phyloP scores from a whole-genome alignment of 1,139 yeast genomes.

The Sugiyamaella paludigena region DNA sequence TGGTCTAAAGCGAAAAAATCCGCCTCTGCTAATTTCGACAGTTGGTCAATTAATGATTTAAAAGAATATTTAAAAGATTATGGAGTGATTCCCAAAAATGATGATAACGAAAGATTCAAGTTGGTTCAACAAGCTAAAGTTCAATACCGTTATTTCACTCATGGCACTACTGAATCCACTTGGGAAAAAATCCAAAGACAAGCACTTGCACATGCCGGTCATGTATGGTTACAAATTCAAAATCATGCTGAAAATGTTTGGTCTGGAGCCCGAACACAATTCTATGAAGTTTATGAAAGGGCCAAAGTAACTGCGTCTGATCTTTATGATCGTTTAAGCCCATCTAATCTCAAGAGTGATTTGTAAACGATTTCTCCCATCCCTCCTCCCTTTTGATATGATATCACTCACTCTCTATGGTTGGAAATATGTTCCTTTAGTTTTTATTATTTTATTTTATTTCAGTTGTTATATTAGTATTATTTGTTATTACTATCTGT shows the following conservation, averaged over 20 bases:
- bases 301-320: neutral
- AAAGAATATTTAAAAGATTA: conserved; percentile 51
- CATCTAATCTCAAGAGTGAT: conserved; percentile 3
- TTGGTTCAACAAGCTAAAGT: conserved; percentile 48
- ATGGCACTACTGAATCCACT: conserved; percentile 16
- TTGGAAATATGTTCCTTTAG: too few species aligned
- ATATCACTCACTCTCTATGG: too few species aligned
- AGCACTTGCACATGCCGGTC: neutral
- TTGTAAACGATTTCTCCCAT: neutral
- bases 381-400: neutral
- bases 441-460: too few species aligned
- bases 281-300: conserved; percentile 1
- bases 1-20: conserved; percentile 25
- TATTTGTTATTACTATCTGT: too few species aligned
- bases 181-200: neutral
- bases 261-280: conserved; percentile 1
- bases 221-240: conserved; percentile 5
- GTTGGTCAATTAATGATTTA: conserved; percentile 57
- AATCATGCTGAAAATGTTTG: neutral
- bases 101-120: conserved; percentile 45
- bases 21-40: conserved; percentile 42
- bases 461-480: too few species aligned
- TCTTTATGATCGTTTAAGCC: neutral
- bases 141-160: conserved; percentile 42
- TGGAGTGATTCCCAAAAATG: conserved; percentile 41